Base-by-base conservation (phyloP, 805 yeast species). In the Groenewaldozyma tartarivorans region DNA sequence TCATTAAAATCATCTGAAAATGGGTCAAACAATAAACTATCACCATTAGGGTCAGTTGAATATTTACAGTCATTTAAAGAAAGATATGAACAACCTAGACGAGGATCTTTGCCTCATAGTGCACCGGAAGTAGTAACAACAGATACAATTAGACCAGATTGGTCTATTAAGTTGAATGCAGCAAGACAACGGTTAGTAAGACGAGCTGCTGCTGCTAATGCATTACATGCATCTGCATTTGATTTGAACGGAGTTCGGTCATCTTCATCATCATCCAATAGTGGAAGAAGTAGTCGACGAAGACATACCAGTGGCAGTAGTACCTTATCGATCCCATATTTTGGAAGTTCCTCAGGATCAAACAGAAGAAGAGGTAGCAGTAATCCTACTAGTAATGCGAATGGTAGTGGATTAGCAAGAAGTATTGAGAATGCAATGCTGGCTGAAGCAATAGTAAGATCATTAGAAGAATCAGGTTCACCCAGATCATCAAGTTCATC, bases 171-270 rank as follows among this genome's bases (percentile, higher is more conserved):
- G 48, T 69, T 90, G 36, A 67, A 71, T 5, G 69, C 75, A 38
- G 95, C 95, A 3, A 72, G 88, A 39, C 71, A 79, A 44, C 79
- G 79, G 48, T 63, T 86, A 27, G 95, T 94, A 0, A 72, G 94
- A 43, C 72, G 86, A 53, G 79, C 96, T 0, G 96, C 96, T 0
- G 85, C 95, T 11, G 97, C 97, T 0, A 84, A 85, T 26, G 95
- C 95, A 0, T 74, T 90, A 31, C 97, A 90, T 61, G 9, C 94
- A 2, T 77, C 94, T 9, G 86, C 87, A 42, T 71, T 85, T 52
- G 56, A 86, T 24, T 66, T 80, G 7, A 13, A 13, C 13, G 29
- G 29, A 7, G n/a, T n/a, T n/a, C n/a, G n/a, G n/a, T n/a, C n/a
- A n/a, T n/a, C n/a, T n/a, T n/a, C n/a, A n/a, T n/a, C n/a, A n/a